Evolutionary conservation across 371 early-diverging fungal genomes (phyloP).

Genomic region (Fennellomyces sp.): DNA sequence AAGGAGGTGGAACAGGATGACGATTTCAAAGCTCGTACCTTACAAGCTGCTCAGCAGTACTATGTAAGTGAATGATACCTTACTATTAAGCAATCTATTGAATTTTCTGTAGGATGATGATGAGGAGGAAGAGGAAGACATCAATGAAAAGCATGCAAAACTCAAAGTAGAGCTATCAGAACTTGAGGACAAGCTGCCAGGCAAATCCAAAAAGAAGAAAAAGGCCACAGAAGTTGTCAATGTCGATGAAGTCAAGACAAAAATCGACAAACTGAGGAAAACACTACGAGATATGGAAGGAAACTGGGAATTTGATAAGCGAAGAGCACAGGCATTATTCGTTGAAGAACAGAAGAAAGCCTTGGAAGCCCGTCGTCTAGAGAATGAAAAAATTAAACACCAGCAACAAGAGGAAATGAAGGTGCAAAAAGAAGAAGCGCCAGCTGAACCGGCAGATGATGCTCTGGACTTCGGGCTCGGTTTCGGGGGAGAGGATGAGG

Average conservation of each 20-base stretch:
- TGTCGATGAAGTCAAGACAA: conserved; percentile 28
- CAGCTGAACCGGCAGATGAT: background rate
- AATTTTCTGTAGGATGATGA: conserved; percentile 13
- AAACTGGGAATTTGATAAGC: conserved; percentile 54
- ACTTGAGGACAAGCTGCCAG: conserved; percentile 30
- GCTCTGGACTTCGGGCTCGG: conserved; percentile 1
- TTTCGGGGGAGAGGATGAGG: conserved; percentile 22
- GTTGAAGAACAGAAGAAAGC: conserved; percentile 22
- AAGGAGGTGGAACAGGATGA: conserved; percentile 2
- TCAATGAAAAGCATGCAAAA: conserved; percentile 37
- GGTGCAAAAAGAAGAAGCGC: conserved; percentile 3
- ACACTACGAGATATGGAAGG: conserved; percentile 44
- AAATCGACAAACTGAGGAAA: conserved; percentile 50
- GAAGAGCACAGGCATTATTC: conserved; percentile 35
- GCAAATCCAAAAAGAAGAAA: conserved; percentile 35
- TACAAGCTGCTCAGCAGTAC: conserved; percentile 31
- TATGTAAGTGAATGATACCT: conserved; percentile 23
- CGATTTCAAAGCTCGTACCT: conserved; percentile 33
- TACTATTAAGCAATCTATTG: background rate
- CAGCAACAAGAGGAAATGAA: conserved; percentile 27
- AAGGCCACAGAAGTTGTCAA: conserved; percentile 17
- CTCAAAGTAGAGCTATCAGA: conserved; percentile 21
- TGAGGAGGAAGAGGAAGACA: conserved; percentile 24
- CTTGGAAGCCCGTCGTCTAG: conserved; percentile 29
- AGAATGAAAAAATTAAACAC: conserved; percentile 16